phyloP scores from a whole-genome alignment of 148 eudicot species.

The Salicornia ramosissima region DNA sequence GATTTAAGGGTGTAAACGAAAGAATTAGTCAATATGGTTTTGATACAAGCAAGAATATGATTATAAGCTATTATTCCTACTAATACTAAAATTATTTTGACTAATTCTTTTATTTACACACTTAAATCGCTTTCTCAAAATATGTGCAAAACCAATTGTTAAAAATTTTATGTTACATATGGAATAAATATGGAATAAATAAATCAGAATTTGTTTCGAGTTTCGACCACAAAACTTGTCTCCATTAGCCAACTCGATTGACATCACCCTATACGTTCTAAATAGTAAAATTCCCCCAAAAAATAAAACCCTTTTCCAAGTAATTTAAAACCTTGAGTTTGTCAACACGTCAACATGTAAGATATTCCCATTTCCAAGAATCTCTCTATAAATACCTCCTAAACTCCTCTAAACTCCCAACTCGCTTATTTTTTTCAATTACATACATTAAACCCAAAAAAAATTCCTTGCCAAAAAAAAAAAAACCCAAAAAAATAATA shows the following conservation, averaged over 20 bases:
- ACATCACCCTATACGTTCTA: slow-evolving; percentile 9
- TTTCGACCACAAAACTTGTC: background rate
- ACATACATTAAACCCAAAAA: background rate
- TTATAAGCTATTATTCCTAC: no score
- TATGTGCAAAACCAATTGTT: no score
- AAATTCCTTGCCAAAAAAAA: background rate
- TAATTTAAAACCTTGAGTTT: background rate
- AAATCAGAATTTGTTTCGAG: no score
- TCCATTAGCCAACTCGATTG: background rate
- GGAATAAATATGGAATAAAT: no score
- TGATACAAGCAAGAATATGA: no score
- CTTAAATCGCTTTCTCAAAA: no score
- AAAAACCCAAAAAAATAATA: background rate
- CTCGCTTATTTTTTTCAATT: no score
- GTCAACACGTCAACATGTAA: background rate
- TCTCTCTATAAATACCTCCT: slow-evolving; percentile 6
- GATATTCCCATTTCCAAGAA: background rate
- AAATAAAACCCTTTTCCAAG: slow-evolving; percentile 1
- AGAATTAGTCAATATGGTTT: no score
- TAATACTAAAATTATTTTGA: no score
- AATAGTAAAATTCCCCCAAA: background rate
- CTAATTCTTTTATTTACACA: no score
- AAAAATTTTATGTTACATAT: no score
- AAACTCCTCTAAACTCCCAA: background rate
- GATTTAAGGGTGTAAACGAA: no score